Percentiles rank a stretch among this genome's conserved stretches.
Conservation (phyloP, 1,284 basidiomycete genomes). For the Phellinidium pouzarii region DNA sequence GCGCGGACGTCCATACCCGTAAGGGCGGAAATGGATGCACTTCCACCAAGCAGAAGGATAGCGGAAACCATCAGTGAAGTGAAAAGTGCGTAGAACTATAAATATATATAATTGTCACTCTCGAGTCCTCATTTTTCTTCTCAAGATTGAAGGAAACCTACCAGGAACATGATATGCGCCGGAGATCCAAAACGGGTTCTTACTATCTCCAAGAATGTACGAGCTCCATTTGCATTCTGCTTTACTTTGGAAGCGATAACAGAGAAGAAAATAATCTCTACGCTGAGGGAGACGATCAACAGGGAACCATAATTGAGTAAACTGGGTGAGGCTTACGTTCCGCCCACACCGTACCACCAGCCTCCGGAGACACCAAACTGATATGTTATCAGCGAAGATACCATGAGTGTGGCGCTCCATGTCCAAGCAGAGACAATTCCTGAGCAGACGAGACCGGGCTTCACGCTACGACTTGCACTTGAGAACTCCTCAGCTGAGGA, state of each 20-base stretch:
- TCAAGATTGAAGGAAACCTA: too few relatives aligned
- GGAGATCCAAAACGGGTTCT: constrained; percentile 65
- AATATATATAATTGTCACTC: too few relatives aligned
- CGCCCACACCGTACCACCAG: constrained; percentile 53
- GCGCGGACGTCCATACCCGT: constrained; percentile 82
- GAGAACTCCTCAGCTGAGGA: constrained; percentile 18
- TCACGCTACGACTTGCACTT: constrained; percentile 21
- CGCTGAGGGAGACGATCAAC: constrained; percentile 22
- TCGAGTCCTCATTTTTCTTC: too few relatives aligned
- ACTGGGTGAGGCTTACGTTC: constrained; percentile 37
- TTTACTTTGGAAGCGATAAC: constrained; percentile 71
- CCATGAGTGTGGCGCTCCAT: constrained; percentile 47
- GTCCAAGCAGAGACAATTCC: constrained; percentile 56
- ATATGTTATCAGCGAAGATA: constrained; percentile 6
- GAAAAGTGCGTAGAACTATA: constrained; percentile 36
- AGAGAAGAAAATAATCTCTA: constrained; percentile 70
- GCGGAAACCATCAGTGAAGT: constrained; percentile 12
- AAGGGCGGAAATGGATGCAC: constrained; percentile 71
- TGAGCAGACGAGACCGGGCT: constrained; percentile 62
- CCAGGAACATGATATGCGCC: constrained; percentile 73
- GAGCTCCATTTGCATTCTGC: constrained; percentile 56
- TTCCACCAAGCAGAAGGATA: constrained; percentile 49
- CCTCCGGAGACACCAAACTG: neutral
- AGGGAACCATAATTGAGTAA: too few relatives aligned
- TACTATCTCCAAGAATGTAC: constrained; percentile 57